A percentile compares a stretch with the other conserved stretches of the same genome.
These are phyloP conservation scores for Phytophthora hybrid DNA, from an alignment of 352 stramenopile species.

Conservation along the genomic window DNA sequence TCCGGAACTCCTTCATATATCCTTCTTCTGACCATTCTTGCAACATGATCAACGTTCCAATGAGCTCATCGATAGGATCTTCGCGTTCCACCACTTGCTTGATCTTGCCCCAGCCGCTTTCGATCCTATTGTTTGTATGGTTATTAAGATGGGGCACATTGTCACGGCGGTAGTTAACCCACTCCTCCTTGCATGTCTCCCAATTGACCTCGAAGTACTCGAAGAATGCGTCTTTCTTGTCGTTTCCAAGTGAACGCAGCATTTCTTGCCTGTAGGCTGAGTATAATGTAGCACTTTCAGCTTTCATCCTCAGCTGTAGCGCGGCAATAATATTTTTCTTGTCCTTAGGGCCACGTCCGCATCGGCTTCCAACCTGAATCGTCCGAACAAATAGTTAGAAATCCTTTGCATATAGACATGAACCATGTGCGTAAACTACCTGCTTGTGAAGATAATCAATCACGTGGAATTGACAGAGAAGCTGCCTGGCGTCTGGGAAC, in stretches of 20 bases:
- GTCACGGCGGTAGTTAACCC: background rate
- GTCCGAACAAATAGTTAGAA: background rate
- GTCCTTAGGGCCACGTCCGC: background rate
- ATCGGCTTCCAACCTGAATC: constrained; percentile 11
- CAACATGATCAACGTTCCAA: constrained; percentile 19
- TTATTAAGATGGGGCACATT: background rate
- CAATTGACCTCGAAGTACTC: constrained; percentile 18
- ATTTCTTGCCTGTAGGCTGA: background rate
- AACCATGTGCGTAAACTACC: background rate
- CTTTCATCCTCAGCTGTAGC: constrained; percentile 22
- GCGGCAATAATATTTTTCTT: constrained; percentile 8
- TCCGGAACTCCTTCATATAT: constrained; percentile 20
- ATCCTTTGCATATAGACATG: background rate
- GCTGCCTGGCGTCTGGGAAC: constrained; percentile 13
- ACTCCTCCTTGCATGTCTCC: constrained; percentile 18
- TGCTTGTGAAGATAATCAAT: constrained; percentile 18
- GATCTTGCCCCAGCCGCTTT: background rate
- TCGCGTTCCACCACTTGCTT: background rate
- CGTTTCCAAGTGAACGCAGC: background rate
- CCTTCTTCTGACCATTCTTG: constrained; percentile 20
- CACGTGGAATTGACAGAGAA: constrained; percentile 25
- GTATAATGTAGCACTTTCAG: constrained; percentile 5
- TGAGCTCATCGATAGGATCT: background rate
- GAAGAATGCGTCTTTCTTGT: constrained; percentile 16
- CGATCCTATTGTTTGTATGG: background rate